phyloP scores from a whole-genome alignment of 2,329 filamentous ascomycete genomes.

The Tothia fuscella region DNA sequence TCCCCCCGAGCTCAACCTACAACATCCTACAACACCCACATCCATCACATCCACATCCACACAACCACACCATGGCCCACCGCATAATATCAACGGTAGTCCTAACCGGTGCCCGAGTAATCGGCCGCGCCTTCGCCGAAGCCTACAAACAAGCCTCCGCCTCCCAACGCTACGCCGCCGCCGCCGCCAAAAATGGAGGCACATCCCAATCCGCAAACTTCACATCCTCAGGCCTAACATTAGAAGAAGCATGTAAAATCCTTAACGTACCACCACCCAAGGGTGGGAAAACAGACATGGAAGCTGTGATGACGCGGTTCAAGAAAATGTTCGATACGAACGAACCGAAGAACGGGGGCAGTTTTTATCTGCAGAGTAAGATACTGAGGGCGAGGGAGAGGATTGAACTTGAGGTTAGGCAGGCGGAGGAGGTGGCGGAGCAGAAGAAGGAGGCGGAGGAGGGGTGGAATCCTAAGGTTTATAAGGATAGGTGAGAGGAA shows the following conservation, averaged over 20 bases:
- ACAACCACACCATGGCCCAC: conserved; percentile 56
- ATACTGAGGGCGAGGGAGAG: conserved; percentile 81
- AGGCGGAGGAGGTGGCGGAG: conserved; percentile 56
- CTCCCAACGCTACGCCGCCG: conserved; percentile 67
- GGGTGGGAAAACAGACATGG: conserved; percentile 63
- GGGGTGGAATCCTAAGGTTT: conserved; percentile 91
- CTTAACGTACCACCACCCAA: conserved; percentile 87
- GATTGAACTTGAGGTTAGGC: conserved; percentile 74
- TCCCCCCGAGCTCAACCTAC: neutral
- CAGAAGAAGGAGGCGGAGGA: conserved; percentile 68
- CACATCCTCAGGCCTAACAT: conserved; percentile 62
- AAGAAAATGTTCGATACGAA: conserved; percentile 92
- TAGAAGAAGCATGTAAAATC: conserved; percentile 95
- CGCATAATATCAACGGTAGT: conserved; percentile 90
- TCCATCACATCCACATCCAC: neutral
- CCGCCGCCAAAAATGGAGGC: conserved; percentile 50
- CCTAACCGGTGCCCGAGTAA: conserved; percentile 77
- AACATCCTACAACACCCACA: neutral
- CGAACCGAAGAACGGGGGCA: conserved; percentile 88
- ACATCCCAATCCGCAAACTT: conserved; percentile 43
- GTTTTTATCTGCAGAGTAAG: conserved; percentile 98
- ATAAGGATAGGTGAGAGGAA: conserved; percentile 51
- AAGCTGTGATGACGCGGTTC: conserved; percentile 73
- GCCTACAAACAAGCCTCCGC: conserved; percentile 93
- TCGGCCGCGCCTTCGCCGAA: conserved; percentile 85